Evolutionary conservation across 257 asterid genomes (phyloP).

Genomic region (Nicotiana tomentosiformis): DNA sequence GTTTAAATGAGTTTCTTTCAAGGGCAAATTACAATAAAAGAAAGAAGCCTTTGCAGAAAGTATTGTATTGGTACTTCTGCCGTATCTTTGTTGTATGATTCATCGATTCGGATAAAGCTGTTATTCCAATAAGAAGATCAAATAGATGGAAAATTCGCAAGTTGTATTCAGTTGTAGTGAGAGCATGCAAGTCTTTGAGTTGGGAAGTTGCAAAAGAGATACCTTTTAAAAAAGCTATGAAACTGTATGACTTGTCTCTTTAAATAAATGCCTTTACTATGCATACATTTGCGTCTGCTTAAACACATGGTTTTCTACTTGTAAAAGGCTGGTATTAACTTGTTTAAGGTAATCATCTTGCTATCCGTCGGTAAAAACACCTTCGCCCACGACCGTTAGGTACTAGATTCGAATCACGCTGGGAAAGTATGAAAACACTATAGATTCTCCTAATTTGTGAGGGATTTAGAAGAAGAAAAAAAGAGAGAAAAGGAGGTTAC

Average conservation of each 20-base stretch:
- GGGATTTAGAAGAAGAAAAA: too few species aligned
- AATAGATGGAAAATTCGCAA: slow-evolving; percentile 9
- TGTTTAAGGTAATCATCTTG: slow-evolving; percentile 26
- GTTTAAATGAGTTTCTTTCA: not conserved
- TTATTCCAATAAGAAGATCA: slow-evolving; percentile 7
- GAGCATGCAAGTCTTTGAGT: slow-evolving; percentile 30
- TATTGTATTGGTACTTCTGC: slow-evolving; percentile 14
- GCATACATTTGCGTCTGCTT: slow-evolving; percentile 43
- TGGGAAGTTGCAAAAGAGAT: slow-evolving; percentile 21
- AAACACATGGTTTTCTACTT: slow-evolving; percentile 41
- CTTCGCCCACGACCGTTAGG: too few species aligned
- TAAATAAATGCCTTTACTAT: slow-evolving; percentile 29
- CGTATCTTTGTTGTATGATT: slow-evolving; percentile 20
- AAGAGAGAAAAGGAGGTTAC: too few species aligned
- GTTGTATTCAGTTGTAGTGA: slow-evolving; percentile 36
- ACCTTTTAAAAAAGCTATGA: slow-evolving; percentile 29
- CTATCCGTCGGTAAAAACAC: not conserved
- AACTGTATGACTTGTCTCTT: slow-evolving; percentile 36
- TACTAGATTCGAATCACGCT: too few species aligned
- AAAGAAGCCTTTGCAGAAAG: slow-evolving; percentile 19
- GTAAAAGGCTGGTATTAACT: slow-evolving; percentile 28
- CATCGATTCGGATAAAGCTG: slow-evolving; percentile 18
- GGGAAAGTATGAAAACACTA: too few species aligned
- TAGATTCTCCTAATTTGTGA: too few species aligned
- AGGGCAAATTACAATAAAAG: not conserved